phyloP scores from a whole-genome alignment of 805 yeast genomes.

The Saturnispora zaruensis region DNA sequence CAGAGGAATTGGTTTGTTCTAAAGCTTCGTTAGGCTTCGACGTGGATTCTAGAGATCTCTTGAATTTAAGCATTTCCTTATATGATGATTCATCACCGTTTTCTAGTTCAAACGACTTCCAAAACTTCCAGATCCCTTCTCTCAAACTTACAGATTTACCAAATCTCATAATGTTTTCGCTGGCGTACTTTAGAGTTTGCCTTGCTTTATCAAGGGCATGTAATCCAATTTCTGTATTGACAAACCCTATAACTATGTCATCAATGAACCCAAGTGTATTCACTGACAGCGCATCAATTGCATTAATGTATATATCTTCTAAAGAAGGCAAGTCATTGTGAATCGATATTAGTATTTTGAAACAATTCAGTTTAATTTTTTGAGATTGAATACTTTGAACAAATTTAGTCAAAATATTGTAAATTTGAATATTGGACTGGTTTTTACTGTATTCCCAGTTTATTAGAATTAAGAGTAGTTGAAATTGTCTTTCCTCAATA shows the following conservation, averaged over 20 bases:
- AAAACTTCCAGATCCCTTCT: conserved; percentile 46
- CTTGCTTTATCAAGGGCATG: conserved; percentile 56
- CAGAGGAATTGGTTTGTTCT: conserved; percentile 12
- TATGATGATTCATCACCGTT: conserved; percentile 64
- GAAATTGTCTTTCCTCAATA: conserved; percentile 9
- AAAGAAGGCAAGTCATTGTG: conserved; percentile 34
- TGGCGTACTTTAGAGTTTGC: conserved; percentile 48
- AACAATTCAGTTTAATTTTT: conserved; percentile 32
- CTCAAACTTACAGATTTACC: conserved; percentile 21
- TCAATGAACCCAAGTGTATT: conserved; percentile 23
- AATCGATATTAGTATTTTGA: conserved; percentile 36
- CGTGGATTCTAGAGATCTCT: conserved; percentile 32
- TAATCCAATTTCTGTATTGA: conserved; percentile 43
- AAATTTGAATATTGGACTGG: conserved; percentile 44
- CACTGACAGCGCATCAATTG: conserved; percentile 31
- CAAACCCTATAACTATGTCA: conserved; percentile 45
- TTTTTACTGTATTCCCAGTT: conserved; percentile 45
- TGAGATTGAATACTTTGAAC: conserved; percentile 25
- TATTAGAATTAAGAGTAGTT: conserved; percentile 46
- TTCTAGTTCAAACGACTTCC: conserved; percentile 69
- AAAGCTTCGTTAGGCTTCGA: conserved; percentile 19
- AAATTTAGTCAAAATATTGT: conserved; percentile 39
- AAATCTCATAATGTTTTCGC: conserved; percentile 33
- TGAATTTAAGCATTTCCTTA: conserved; percentile 62
- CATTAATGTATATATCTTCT: conserved; percentile 40